Evolutionary conservation across 305 asterid species (phyloP), one percentile per base, ranked within the genome.

Genomic region (Andrographis paniculata): DNA sequence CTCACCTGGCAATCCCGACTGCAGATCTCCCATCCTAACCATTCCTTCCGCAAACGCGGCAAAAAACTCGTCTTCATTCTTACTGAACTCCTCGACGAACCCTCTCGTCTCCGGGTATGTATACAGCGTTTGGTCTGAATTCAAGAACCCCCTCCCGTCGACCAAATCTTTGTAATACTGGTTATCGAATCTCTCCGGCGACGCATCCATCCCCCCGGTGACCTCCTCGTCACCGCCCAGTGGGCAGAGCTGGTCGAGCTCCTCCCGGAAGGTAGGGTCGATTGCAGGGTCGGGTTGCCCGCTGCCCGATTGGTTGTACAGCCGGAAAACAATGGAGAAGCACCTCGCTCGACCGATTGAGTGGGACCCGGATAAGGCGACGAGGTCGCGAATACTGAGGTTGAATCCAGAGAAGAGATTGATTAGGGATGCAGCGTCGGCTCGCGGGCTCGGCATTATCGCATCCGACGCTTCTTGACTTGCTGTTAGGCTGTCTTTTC

Each of bases 371-470:
- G 98, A 89, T 39, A 89, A 94, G 40, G 94, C 93, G 6, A 89
- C 98, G 40, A 89, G 48, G 52, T 89, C 88, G 64, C 67, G 62
- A 40, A 60, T 56, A 0, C 93, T 65, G 15, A 85, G 93, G 52
- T 82, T 68, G 75, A 59, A 82, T 66, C 43, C 65, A 35, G 43
- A 36, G 78, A 82, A 85, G 18, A 89, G 98, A 58, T 60, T 51
- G 20, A 68, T 71, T 58, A 82, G 93, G 30, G 20, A 58, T 19
- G 69, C 67, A 7, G 95, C 93, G 45, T 80, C 78, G 51, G 95
- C 82, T 60, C 98, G 61, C 17, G 97, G 98, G 42, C 98, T 89
- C 18, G 98, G 93, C 98, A 89, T 85, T 61, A 89, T 70, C 5
- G 60, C 70, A 47, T 80, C 62, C 51, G 98, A 74, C 15, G 75